Base-by-base conservation (phyloP, 2,329 filamentous ascomycete genomes). In the Aspergillus texensis region DNA sequence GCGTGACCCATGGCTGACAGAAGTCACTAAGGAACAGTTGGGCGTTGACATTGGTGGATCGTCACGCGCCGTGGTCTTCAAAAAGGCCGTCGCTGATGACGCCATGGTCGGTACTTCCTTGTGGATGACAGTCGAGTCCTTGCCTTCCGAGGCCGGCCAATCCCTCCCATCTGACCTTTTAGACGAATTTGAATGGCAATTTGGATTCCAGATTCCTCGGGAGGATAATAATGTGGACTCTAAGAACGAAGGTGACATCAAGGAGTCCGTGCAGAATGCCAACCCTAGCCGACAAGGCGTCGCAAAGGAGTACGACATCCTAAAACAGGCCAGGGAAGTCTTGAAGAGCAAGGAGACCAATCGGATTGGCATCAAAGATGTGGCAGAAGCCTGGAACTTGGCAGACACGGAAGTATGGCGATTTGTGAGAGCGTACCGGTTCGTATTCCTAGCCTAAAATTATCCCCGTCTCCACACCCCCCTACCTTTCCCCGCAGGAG, bases 121-220 rank as follows among this genome's bases (percentile, higher is more conserved):
- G 24, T 97, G 94, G 94, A 81, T 97, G 24, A 90, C 89, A 0
- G 91, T 92, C n/a, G 88, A 91, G 71, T 82, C 82, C 16, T 79
- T 84, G 1, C 78, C 82, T 6, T 76, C 80, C 1, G 77, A 77
- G 61, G 72, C 72, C 26, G 75, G 75, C 16, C 87, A 90, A 71
- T 80, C 81, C 50, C 79, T 89, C 9, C 88, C 90, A 3, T 77
- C 77, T 2, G 69, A 73, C 16, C 75, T 80, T 39, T 63, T 82
- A 24, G 77, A 85, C n/a, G 91, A 95, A 67, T 81, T 97, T 2
- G 90, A 94, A 73, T 98, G 93, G 93, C 86, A 90, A 69, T 92
- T 98, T 74, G 95, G 94, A 60, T 98, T 98, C 77, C 82, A 84
- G 16, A 84, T 97, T 11, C 92, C 94, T 1, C 83, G 84, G 62